Evolutionary conservation across 768 basidiomycete species (phyloP).

Genomic region (Leccinum disarticulatum): DNA sequence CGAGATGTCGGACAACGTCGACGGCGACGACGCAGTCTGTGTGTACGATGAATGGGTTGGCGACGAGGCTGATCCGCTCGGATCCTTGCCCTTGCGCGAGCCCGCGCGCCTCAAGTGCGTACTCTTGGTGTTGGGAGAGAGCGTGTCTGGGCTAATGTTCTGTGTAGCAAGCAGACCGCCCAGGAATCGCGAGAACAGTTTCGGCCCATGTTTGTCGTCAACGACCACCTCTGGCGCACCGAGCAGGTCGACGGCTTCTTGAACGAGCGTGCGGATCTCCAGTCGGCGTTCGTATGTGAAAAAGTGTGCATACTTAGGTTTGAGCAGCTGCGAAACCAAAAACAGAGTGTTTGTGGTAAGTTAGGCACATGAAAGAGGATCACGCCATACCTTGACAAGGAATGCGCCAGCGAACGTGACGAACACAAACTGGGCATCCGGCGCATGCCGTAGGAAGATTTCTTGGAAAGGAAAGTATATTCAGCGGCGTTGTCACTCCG

Average conservation of each 20-base stretch:
- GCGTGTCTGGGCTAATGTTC: constrained; percentile 32
- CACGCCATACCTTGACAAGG: constrained; percentile 63
- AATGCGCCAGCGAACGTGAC: constrained; percentile 81
- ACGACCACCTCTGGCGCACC: constrained; percentile 69
- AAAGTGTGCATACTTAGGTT: constrained; percentile 68
- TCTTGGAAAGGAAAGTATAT: constrained; percentile 33
- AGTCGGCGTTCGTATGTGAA: constrained; percentile 56
- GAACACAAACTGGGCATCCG: constrained; percentile 79
- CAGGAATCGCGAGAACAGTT: constrained; percentile 78
- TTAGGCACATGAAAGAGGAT: neutral
- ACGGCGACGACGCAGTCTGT: constrained; percentile 23
- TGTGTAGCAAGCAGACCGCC: constrained; percentile 66
- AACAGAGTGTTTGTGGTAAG: neutral
- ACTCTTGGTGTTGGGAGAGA: constrained; percentile 19
- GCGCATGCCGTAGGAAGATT: constrained; percentile 65
- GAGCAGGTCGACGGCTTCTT: constrained; percentile 65
- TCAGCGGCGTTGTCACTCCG: neutral
- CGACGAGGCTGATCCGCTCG: constrained; percentile 3
- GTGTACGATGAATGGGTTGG: neutral
- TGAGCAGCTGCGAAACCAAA: constrained; percentile 54
- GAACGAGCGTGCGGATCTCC: constrained; percentile 63
- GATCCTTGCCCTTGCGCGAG: constrained; percentile 18
- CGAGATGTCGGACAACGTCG: constrained; percentile 39
- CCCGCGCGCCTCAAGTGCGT: constrained; percentile 20
- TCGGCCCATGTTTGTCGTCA: constrained; percentile 80